Conservation (phyloP, 805 yeast species). For the Brettanomyces anomalus region DNA sequence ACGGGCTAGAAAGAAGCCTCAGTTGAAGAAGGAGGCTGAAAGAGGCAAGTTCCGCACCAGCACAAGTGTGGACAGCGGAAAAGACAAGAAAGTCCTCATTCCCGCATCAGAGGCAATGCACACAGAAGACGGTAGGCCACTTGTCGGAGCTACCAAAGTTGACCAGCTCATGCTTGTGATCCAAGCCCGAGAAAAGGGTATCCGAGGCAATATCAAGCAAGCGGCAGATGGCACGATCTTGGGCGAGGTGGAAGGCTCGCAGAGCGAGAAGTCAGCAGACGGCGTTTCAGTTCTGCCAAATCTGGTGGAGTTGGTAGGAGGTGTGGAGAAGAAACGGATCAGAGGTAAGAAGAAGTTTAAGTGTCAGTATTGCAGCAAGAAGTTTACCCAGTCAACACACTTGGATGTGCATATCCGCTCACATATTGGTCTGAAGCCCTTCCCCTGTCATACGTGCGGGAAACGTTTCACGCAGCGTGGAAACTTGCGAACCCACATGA, state of each 20-base stretch:
- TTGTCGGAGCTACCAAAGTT: slow-evolving; percentile 79
- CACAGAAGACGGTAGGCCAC: slow-evolving; percentile 57
- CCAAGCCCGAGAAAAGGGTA: slow-evolving; percentile 77
- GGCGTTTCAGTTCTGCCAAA: slow-evolving; percentile 39
- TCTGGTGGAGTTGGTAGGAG: slow-evolving; percentile 64
- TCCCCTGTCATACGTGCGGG: slow-evolving; percentile 67
- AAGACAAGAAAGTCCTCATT: slow-evolving; percentile 21
- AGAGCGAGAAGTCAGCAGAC: neutral
- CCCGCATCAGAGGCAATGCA: slow-evolving; percentile 39
- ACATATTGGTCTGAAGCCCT: slow-evolving; percentile 82
- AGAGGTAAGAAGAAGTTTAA: slow-evolving; percentile 47
- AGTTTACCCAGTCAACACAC: slow-evolving; percentile 85
- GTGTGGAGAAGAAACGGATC: slow-evolving; percentile 55
- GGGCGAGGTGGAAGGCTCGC: slow-evolving; percentile 27
- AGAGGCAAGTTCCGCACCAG: too few relatives aligned
- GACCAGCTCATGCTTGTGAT: slow-evolving; percentile 88
- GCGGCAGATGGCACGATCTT: slow-evolving; percentile 63
- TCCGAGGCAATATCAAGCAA: slow-evolving; percentile 53
- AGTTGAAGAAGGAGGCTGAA: too few relatives aligned
- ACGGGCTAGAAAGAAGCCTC: too few relatives aligned
- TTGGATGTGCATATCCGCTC: slow-evolving; percentile 82
- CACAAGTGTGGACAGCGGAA: too few relatives aligned
- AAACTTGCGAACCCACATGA: slow-evolving; percentile 72
- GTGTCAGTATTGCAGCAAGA: slow-evolving; percentile 70
- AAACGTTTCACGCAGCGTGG: slow-evolving; percentile 88